Percentiles rank a stretch among this genome's conserved stretches.
phyloP scores from a whole-genome alignment of 441 rosid genomes.

The Eutrema salsugineum region DNA sequence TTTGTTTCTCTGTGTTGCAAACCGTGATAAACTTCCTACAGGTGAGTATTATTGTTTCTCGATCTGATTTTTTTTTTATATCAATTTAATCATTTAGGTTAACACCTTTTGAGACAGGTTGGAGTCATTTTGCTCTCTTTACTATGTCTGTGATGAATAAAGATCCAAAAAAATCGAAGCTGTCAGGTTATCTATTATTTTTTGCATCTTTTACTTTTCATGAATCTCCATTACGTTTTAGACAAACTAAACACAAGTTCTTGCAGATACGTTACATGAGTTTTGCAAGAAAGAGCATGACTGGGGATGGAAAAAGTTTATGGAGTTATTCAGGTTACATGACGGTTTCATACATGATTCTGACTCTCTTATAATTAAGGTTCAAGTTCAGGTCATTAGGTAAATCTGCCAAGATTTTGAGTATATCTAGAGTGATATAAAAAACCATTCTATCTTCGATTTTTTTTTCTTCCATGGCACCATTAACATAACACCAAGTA shows the following conservation, averaged over 20 bases:
- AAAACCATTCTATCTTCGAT: conserved; percentile 19
- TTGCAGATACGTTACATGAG: conserved; percentile 75
- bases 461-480: neutral
- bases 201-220: conserved; percentile 24
- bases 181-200: conserved; percentile 66
- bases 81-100: conserved; percentile 4
- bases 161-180: conserved; percentile 80
- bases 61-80: conserved; percentile 48
- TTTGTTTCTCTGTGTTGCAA: conserved; percentile 81
- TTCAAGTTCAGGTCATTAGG: conserved; percentile 97
- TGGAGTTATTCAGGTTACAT: conserved; percentile 36
- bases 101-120: conserved; percentile 50
- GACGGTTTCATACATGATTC: conserved; percentile 79
- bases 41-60: conserved; percentile 40
- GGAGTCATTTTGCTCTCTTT: conserved; percentile 94
- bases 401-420: conserved; percentile 10
- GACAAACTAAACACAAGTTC: conserved; percentile 25
- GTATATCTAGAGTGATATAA: neutral
- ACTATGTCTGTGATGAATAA: conserved; percentile 87
- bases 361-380: conserved; percentile 80
- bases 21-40: conserved; percentile 88
- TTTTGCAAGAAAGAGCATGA: neutral
- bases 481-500: neutral
- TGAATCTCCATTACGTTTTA: conserved; percentile 20
- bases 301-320: neutral